phyloP scores from a whole-genome alignment of 495 filamentous ascomycete genomes.

The Penicillium cosmopolitanum region DNA sequence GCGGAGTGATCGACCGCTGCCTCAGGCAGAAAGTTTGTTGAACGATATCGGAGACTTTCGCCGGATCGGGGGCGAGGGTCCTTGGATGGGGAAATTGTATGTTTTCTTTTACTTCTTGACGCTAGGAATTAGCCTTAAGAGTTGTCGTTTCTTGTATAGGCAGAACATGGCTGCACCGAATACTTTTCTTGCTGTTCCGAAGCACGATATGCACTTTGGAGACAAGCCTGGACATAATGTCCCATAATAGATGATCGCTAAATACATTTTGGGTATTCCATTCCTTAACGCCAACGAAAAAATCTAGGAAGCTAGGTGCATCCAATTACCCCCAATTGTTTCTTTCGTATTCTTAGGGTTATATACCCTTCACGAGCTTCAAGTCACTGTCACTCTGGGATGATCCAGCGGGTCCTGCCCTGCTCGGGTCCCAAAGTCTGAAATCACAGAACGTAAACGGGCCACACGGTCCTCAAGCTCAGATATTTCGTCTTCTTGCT shows the following conservation, averaged over 20 bases:
- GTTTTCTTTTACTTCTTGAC: slow-evolving; percentile 1
- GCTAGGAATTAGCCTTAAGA: too few species aligned
- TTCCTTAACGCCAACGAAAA: slow-evolving; percentile 21
- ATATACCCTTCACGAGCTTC: slow-evolving; percentile 5
- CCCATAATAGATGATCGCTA: slow-evolving; percentile 12
- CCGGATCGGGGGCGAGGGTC: slow-evolving; percentile 24
- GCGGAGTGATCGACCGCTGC: slow-evolving; percentile 27
- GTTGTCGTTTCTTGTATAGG: neutral
- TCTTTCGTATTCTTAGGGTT: neutral
- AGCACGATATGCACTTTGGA: slow-evolving; percentile 7
- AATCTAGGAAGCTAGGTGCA: neutral
- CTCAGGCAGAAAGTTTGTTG: slow-evolving; percentile 22
- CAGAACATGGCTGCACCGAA: slow-evolving; percentile 1
- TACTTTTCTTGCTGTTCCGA: slow-evolving; percentile 20
- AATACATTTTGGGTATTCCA: slow-evolving; percentile 30
- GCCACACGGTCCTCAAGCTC: slow-evolving; percentile 70
- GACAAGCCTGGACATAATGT: neutral
- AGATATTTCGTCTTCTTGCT: slow-evolving; percentile 80
- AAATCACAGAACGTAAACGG: slow-evolving; percentile 59
- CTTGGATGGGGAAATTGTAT: slow-evolving; percentile 9
- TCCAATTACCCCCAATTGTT: neutral
- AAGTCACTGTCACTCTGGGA: slow-evolving; percentile 5
- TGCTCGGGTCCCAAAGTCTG: slow-evolving; percentile 47
- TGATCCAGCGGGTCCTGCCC: slow-evolving; percentile 8
- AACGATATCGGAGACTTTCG: slow-evolving; percentile 35